Percentiles rank a stretch among this genome's conserved stretches.
phyloP scores from a whole-genome alignment of 805 yeast species.

The Myxozyma sirexii region DNA sequence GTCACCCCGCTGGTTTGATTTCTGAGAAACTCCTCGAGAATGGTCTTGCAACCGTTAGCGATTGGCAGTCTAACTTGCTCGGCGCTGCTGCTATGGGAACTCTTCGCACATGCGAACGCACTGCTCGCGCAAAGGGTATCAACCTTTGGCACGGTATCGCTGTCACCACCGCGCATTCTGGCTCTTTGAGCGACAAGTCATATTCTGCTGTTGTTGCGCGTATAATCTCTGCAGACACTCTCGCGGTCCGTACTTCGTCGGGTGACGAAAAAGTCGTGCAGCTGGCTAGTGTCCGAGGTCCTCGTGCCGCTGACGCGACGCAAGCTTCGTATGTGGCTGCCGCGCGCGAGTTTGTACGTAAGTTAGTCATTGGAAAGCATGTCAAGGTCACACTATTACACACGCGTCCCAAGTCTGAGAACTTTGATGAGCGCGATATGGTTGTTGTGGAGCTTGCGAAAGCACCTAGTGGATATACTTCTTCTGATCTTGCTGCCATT shows the following conservation, averaged over 20 bases:
- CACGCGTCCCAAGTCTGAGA: constrained; percentile 60
- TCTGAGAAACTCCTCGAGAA: constrained; percentile 64
- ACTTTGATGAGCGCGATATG: constrained; percentile 65
- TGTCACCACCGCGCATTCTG: constrained; percentile 34
- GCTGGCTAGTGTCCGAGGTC: constrained; percentile 74
- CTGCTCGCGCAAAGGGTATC: constrained; percentile 58
- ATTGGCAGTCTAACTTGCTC: constrained; percentile 73
- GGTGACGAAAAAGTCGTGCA: constrained; percentile 63
- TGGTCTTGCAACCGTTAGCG: constrained; percentile 76
- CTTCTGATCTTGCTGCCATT: constrained; percentile 60
- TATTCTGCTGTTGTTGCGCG: constrained; percentile 60
- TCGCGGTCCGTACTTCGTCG: constrained; percentile 51
- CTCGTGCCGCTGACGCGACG: constrained; percentile 62
- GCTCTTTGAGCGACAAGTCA: constrained; percentile 49
- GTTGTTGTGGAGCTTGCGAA: constrained; percentile 51
- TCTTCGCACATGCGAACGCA: constrained; percentile 65
- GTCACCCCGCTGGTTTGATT: constrained; percentile 78
- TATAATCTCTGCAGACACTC: constrained; percentile 69
- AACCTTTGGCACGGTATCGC: constrained; percentile 57
- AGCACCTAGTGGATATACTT: constrained; percentile 41
- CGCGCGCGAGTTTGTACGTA: constrained; percentile 77
- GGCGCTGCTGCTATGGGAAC: constrained; percentile 66
- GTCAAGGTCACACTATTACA: constrained; percentile 67
- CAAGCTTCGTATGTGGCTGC: constrained; percentile 59
- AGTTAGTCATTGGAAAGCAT: constrained; percentile 67